Percentiles rank a stretch among this genome's conserved stretches.
Conservation (phyloP, 164 flowering plant genomes). For the Annona cherimola region DNA sequence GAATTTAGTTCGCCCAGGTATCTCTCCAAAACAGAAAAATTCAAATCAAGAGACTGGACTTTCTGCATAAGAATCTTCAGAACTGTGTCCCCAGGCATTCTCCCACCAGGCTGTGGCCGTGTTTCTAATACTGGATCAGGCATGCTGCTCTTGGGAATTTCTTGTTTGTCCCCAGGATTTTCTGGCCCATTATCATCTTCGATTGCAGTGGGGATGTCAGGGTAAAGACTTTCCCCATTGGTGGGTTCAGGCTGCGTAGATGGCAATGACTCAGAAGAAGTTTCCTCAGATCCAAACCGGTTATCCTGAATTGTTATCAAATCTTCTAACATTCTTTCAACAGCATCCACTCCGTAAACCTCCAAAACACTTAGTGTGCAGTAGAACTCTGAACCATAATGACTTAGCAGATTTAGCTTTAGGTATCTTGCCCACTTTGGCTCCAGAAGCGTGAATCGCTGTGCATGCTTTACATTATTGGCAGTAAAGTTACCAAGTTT, state of each 20-base stretch:
- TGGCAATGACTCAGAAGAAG: constrained; percentile 22
- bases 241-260: constrained; percentile 23
- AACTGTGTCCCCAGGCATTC: constrained; percentile 95
- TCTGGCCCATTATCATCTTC: constrained; percentile 31
- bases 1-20: constrained; percentile 76
- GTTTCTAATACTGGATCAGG: constrained; percentile 59
- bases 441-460: constrained; percentile 68
- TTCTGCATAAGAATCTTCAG: constrained; percentile 94
- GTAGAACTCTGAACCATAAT: constrained; percentile 90
- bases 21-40: constrained; percentile 71
- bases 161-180: constrained; percentile 25
- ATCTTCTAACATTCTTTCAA: constrained; percentile 95
- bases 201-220: constrained; percentile 20
- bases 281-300: constrained; percentile 30
- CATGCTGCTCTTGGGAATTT: constrained; percentile 20
- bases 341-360: constrained; percentile 96
- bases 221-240: constrained; percentile 27
- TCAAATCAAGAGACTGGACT: constrained; percentile 76
- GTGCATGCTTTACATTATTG: constrained; percentile 74
- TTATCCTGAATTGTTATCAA: constrained; percentile 59
- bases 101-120: constrained; percentile 57
- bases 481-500: constrained; percentile 82
- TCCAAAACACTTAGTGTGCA: constrained; percentile 83
- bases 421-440: constrained; percentile 94
- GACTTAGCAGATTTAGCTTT: constrained; percentile 68